Base-by-base conservation (phyloP, 2,329 filamentous ascomycete species). In the Hymenoscyphus scutula region DNA sequence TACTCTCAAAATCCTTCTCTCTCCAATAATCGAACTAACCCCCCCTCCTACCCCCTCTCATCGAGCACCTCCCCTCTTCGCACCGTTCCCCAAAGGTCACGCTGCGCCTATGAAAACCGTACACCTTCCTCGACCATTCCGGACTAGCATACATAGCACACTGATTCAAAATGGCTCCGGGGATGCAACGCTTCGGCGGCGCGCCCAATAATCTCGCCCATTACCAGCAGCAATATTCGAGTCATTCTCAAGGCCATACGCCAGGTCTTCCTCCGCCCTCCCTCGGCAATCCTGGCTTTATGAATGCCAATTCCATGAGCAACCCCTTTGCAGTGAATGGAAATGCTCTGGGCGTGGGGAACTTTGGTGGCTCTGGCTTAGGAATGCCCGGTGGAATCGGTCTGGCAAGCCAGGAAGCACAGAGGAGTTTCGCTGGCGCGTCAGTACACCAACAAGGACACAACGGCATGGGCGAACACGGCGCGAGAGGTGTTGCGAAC, bases 391-490 rank as follows among this genome's bases (percentile, higher is more conserved):
- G 81, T 27, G 79, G 80, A 62, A 89, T 90, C 23, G 91, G 92
- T 1, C 84, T 97, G 58, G 91, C 88, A 34, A 94, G 91, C 75
- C 91, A 96, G 76, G 92, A 91, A 66, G 92, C 91, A 64, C 87
- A 94, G 72, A 90, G 95, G 83, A 89, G 91, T 6, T 97, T 97
- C 74, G 85, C 89, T 63, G 89, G 88, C 75, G 89, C 80, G 75
- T 81, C 76, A 72, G 84, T 88, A 74, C 84, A 88, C 69, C 84
- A 85, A 57, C 83, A 86, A 65, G 78, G 80, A 64, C 80, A 85
- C 63, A 84, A 82, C 65, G 77, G 79, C n/a, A 77, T 82, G 64
- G 76, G 79, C 61, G 79, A 83, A 60, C 80, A 84, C 74, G 83
- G 76, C 69, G 77, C 76, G 76, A 86, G 84, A 77, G 75, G 75